Base-by-base conservation (phyloP, 108 stramenopile genomes). In the Fistulifera pelliculosa region DNA sequence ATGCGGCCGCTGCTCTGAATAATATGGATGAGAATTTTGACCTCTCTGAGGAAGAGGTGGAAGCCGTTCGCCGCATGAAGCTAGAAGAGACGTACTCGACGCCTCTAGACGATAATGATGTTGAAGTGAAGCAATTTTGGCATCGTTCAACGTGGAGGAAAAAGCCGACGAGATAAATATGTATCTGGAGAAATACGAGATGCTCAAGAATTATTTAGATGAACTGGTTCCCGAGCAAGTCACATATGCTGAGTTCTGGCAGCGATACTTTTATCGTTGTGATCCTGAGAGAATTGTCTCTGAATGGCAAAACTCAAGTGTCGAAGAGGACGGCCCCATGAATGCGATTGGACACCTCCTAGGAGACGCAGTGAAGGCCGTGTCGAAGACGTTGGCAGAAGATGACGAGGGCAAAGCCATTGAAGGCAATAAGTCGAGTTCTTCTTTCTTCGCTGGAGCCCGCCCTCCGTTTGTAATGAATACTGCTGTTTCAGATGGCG, bases 401-500 rank as follows among this genome's bases (percentile, higher is more conserved):
- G 54, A 62, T 27, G 64, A 69, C n/a, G 52, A 69, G 47, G 58
- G 38, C 58, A 41, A 25, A 5, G 49, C 39, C 5, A 38, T 49
- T 39, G 54, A 27, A 23, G 53, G 23, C 16, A 11, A 25, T 42
- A 11, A 35, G 26, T 35, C 38, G 17, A 11, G 28, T 58, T 38
- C 45, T 38, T 13, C 38, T 16, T 75, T 80, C 25, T 70, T 75
- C 23, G 57, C 24, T 8, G 52, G 48, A 10, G 47, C 42, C 18
- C 74, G 78, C 4, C 80, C 80, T n/a, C 80, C 80, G 14, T 81
- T 81, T 71, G 80, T 81, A n/a, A 56, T 76, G 64, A 81, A 81
- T 68, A 81, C 80, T 15, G 75, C 80, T 44, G 16, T 47, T 28
- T 19, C 21, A 27, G 66, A 65, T 26, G 44, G 27, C 35, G 65